These are phyloP conservation scores for Chlorella variabilis DNA, from an alignment of 163 green algal genomes.

Conservation along the genomic window DNA sequence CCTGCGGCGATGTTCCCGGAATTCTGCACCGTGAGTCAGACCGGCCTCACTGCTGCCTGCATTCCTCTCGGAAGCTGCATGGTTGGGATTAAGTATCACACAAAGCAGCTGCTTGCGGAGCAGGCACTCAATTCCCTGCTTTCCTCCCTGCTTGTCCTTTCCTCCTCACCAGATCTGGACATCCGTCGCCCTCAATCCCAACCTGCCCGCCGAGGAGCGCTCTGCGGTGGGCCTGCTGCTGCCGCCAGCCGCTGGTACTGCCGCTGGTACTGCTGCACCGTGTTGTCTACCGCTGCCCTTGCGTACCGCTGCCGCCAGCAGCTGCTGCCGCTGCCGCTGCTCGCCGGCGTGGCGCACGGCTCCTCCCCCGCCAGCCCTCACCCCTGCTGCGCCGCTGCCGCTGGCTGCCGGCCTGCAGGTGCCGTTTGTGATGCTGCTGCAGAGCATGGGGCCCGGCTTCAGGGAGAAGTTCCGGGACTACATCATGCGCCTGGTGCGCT, in stretches of 20 bases:
- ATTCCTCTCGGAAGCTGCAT: not conserved
- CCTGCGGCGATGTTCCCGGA: not conserved
- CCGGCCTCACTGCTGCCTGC: not conserved
- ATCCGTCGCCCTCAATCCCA: conserved; percentile 16
- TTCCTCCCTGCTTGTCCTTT: not conserved
- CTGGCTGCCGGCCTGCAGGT: conserved; percentile 14
- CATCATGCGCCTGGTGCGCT: conserved; percentile 46
- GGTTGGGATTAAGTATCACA: not conserved
- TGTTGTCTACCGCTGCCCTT: not conserved
- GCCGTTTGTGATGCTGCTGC: conserved; percentile 52
- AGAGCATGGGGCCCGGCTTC: conserved; percentile 13
- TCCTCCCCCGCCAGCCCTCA: no score
- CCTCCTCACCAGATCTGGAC: conserved; percentile 31
- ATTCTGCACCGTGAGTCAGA: conserved; percentile 1
- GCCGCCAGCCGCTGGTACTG: not conserved
- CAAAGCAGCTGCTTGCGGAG: not conserved
- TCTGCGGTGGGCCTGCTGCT: not conserved
- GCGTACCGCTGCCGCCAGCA: not conserved
- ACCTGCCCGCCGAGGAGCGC: conserved; percentile 16
- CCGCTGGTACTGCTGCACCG: no score
- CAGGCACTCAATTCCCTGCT: not conserved
- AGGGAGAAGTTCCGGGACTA: conserved; percentile 31
- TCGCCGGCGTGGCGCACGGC: no score
- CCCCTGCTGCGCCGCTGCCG: not conserved
- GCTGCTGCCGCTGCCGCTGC: no score